Evolutionary conservation across 768 basidiomycete genomes (phyloP).

Genomic region (Tylopilus rubrobrunneus): DNA sequence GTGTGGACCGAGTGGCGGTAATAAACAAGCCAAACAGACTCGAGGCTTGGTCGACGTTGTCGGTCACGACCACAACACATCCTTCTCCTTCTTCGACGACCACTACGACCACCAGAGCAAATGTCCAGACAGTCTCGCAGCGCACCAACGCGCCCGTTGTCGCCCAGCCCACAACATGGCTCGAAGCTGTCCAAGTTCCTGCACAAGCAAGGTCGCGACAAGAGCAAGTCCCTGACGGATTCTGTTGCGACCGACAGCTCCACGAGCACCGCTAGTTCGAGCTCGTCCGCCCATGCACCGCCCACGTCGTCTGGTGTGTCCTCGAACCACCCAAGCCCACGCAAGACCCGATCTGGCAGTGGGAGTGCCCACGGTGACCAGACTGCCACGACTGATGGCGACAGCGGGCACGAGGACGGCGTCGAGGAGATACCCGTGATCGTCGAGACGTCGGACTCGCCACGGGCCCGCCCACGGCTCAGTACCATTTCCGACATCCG

Average conservation of each 20-base stretch:
- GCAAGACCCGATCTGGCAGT: constrained; percentile 28
- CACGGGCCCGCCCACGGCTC: constrained; percentile 51
- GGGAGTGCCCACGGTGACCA: constrained; percentile 22
- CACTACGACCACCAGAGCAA: background rate
- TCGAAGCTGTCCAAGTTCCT: constrained; percentile 68
- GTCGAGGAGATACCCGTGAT: constrained; percentile 60
- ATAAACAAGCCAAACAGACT: constrained; percentile 27
- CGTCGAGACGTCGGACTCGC: constrained; percentile 55
- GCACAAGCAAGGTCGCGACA: constrained; percentile 59
- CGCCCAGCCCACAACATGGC: constrained; percentile 38
- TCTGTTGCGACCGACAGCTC: constrained; percentile 32
- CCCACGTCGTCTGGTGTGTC: constrained; percentile 30
- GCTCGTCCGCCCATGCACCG: constrained; percentile 33
- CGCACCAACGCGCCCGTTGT: constrained; percentile 38
- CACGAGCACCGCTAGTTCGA: constrained; percentile 39
- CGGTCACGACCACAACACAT: constrained; percentile 19
- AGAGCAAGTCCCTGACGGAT: constrained; percentile 51
- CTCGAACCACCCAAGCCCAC: constrained; percentile 18
- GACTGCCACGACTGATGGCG: constrained; percentile 16
- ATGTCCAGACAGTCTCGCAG: constrained; percentile 51
- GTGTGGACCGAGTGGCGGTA: constrained; percentile 13
- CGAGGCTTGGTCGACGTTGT: constrained; percentile 9
- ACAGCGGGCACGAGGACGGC: constrained; percentile 32
- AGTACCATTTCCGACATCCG: constrained; percentile 42
- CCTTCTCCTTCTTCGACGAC: constrained; percentile 11